Evolutionary conservation across 164 flowering plant genomes (phyloP).

Genomic region (Kingdonia uniflora): DNA sequence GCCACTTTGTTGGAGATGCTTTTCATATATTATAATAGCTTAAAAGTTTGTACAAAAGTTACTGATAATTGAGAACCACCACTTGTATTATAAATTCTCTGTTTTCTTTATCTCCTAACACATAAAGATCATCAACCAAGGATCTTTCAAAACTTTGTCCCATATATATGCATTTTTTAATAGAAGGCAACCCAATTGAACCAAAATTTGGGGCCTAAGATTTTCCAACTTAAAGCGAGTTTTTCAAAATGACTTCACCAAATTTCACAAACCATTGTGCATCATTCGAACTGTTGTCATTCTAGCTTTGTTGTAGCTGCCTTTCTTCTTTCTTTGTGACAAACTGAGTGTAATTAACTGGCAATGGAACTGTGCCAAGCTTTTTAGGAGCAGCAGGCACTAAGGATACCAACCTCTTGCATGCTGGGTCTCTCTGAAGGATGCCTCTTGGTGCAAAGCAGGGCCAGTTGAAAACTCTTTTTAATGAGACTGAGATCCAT

Average conservation of each 20-base stretch:
- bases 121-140: no score
- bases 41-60: no score
- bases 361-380: constrained; percentile 19
- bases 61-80: no score
- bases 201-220: no score
- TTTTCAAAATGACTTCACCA: constrained; percentile 67
- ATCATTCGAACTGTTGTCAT: constrained; percentile 41
- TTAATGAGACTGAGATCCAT: constrained; percentile 49
- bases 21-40: no score
- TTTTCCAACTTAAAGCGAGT: constrained; percentile 21
- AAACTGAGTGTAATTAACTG: constrained; percentile 37
- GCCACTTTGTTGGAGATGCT: no score
- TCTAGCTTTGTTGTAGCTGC: constrained; percentile 8
- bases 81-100: no score
- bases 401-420: constrained; percentile 80
- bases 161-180: no score
- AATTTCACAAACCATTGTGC: constrained; percentile 75
- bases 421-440: constrained; percentile 82
- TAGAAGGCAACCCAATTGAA: no score
- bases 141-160: no score
- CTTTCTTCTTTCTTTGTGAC: constrained; percentile 17
- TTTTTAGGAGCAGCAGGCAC: constrained; percentile 46
- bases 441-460: constrained; percentile 61
- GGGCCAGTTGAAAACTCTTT: constrained; percentile 79
- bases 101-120: no score